phyloP scores from a whole-genome alignment of 2,329 filamentous ascomycete species.

The Verticillium tricorpus region DNA sequence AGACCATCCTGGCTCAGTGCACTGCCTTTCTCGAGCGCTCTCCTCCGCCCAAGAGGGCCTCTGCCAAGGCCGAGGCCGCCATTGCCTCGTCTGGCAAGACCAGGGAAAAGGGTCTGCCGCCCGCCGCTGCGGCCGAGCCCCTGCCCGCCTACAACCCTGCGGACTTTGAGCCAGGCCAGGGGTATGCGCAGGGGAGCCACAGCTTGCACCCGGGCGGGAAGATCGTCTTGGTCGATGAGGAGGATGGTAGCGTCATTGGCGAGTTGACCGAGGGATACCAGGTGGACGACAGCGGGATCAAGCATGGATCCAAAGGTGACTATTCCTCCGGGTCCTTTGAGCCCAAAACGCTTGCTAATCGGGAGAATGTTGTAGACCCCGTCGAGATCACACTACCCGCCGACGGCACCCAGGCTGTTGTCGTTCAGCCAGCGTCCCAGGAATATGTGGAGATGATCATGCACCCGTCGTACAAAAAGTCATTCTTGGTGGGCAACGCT shows the following conservation, averaged over 20 bases:
- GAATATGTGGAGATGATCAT: constrained; percentile 73
- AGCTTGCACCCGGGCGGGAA: constrained; percentile 61
- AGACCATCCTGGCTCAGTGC: constrained; percentile 96
- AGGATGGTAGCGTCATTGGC: constrained; percentile 91
- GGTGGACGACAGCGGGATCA: constrained; percentile 69
- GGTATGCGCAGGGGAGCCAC: constrained; percentile 61
- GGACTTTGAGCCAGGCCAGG: constrained; percentile 75
- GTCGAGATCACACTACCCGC: constrained; percentile 72
- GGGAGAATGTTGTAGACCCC: constrained; percentile 50
- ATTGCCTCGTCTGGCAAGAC: constrained; percentile 18
- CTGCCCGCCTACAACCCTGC: constrained; percentile 73
- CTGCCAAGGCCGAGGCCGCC: constrained; percentile 21
- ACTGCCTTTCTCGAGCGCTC: constrained; percentile 90
- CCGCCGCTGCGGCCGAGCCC: constrained; percentile 29
- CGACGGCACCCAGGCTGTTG: constrained; percentile 60
- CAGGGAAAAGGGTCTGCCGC: constrained; percentile 14
- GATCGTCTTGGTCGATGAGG: constrained; percentile 91
- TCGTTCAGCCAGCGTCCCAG: constrained; percentile 61
- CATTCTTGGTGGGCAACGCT: constrained; percentile 79
- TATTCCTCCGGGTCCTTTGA: neutral
- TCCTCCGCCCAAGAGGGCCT: constrained; percentile 48
- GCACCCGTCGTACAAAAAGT: constrained; percentile 90
- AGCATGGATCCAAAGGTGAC: constrained; percentile 85
- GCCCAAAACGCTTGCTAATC: neutral
- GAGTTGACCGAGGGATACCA: constrained; percentile 81